Evolutionary conservation across 352 stramenopile genomes (phyloP).

Genomic region (Globisporangium nunn): DNA sequence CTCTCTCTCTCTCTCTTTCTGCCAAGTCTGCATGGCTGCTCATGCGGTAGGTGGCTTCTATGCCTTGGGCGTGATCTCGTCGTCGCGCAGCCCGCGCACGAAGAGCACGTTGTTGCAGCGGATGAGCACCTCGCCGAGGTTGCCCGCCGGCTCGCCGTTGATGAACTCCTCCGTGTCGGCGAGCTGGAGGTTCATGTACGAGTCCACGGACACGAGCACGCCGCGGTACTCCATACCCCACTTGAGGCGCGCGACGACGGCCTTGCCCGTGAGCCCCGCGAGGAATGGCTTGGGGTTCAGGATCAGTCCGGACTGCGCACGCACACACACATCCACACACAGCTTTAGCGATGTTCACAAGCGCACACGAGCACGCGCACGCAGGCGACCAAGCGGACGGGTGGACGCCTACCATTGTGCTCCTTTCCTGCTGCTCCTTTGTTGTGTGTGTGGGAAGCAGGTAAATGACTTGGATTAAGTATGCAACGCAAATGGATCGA

Average conservation of each 20-base stretch:
- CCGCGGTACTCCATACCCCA: conserved; percentile 99
- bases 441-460: background rate
- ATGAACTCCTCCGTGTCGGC: conserved; percentile 97
- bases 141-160: conserved; percentile 94
- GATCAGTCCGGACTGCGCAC: conserved; percentile 72
- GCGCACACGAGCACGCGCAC: background rate
- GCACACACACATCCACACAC: background rate
- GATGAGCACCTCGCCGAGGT: conserved; percentile 97
- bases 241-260: conserved; percentile 96
- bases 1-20: no score
- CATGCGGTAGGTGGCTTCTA: background rate
- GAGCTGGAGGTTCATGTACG: conserved; percentile 99
- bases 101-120: conserved; percentile 99
- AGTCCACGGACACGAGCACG: conserved; percentile 92
- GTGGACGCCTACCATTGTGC: conserved; percentile 9
- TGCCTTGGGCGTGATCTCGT: conserved; percentile 13
- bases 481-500: background rate
- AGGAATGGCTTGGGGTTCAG: conserved; percentile 96
- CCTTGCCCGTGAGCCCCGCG: conserved; percentile 91
- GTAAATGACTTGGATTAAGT: background rate
- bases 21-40: background rate
- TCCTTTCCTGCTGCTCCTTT: background rate
- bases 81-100: conserved; percentile 70
- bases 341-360: background rate
- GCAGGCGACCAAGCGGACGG: background rate